Base-by-base conservation (phyloP, 2,329 filamentous ascomycete genomes). In the Alternaria solani region DNA sequence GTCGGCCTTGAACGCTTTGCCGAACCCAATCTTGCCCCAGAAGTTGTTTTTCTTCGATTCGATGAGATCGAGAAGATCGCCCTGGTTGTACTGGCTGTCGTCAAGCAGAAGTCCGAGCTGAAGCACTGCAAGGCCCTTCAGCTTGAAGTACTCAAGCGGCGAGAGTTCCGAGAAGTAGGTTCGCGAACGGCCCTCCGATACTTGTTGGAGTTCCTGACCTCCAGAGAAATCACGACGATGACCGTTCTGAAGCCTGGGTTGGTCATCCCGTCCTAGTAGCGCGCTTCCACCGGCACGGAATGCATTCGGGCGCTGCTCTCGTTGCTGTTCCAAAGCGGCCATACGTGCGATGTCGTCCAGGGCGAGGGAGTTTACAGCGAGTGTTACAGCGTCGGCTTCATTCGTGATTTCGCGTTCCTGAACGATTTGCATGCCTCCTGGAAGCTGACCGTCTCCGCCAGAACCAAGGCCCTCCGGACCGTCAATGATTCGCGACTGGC, bases 21-120 rank as follows among this genome's bases (percentile, higher is more conserved):
- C 94, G 65, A 99, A 93, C 66, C 94, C 94, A 65, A 99, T 94
- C 71, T 97, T 97, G 78, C 94, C 95, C 95, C 95, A 99, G 80
- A 99, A 97, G 0, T 92, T 98, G 25, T 92, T 89, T 63, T 97
- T 96, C 73, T 92, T 90, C 2, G 92, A 93, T 79, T 99, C 95
- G 63, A 99, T 98, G 51, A 99, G 88, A 62, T 92, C 89, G 14
- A 98, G 86, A 2, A 99, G 84, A 74, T 99, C 95, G 67, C 98
- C 95, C 59, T 98, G 86, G n/a, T 90, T 91, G 79, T 98, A 98
- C 69, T 96, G 89, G 4, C 89, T 88, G 68, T 96, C 93, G 70
- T 96, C 93, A 5, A 99, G 85, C 78, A 98, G 85, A 7, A 95
- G 93, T 67, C 97, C 93, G 89, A 99, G 96, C 1, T 92, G 94